These are phyloP conservation scores for Austroboletus niveus DNA, from an alignment of 1,284 basidiomycete species.

Conservation along the genomic window DNA sequence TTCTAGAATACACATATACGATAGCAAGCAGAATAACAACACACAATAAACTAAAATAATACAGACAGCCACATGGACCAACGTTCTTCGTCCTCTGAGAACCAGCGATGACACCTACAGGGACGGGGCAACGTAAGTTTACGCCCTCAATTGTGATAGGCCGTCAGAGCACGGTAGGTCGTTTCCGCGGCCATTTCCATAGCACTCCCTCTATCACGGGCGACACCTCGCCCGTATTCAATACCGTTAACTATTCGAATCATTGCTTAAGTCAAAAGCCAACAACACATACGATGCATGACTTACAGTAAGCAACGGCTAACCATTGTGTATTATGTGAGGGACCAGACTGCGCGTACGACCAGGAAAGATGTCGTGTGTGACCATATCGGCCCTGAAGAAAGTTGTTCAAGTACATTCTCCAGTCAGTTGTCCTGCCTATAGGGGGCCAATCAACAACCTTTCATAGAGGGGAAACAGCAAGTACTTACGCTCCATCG, in stretches of 20 bases:
- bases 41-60: conserved; percentile 4
- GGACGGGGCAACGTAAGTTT: not conserved
- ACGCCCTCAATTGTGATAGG: conserved; percentile 18
- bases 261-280: conserved; percentile 3
- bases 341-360: conserved; percentile 22
- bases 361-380: conserved; percentile 26
- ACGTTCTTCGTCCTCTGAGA: not conserved
- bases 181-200: conserved; percentile 33
- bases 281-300: not conserved
- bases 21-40: not conserved
- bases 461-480: not conserved
- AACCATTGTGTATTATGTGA: conserved; percentile 26
- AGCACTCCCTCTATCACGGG: conserved; percentile 30
- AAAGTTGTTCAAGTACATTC: conserved; percentile 30
- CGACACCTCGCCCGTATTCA: conserved; percentile 30
- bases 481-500: conserved; percentile 21
- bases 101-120: not conserved
- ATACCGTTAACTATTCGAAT: conserved; percentile 22
- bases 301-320: conserved; percentile 31
- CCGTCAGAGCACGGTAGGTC: conserved; percentile 23
- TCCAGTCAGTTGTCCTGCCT: conserved; percentile 27
- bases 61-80: not conserved
- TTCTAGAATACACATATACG: not conserved
- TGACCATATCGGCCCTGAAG: conserved; percentile 33
- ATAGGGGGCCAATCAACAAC: conserved; percentile 6